Conservation (phyloP, 1,284 basidiomycete genomes). For the Ganoderma meredithae region DNA sequence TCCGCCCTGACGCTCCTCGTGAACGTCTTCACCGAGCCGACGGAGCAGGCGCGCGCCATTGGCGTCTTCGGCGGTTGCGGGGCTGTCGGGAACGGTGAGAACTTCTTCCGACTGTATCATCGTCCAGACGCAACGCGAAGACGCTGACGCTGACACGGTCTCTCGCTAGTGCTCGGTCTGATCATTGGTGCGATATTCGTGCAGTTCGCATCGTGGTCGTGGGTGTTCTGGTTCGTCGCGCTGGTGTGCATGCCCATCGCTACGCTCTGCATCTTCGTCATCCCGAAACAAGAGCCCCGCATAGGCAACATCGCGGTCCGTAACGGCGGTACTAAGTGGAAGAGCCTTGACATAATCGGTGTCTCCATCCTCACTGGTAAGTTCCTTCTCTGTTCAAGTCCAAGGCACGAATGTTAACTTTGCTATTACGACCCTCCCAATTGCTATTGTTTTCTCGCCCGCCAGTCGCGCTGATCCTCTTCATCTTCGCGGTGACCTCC, state of each 20-base stretch:
- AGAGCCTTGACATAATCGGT: conserved; percentile 49
- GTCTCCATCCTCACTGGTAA: conserved; percentile 50
- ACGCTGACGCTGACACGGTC: not conserved
- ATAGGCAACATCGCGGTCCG: conserved; percentile 16
- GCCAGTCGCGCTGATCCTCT: conserved; percentile 46
- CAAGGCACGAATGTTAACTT: not conserved
- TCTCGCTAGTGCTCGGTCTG: conserved; percentile 46
- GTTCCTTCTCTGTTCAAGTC: not conserved
- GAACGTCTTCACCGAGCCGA: conserved; percentile 51
- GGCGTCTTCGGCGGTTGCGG: conserved; percentile 54
- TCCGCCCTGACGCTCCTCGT: conserved; percentile 56
- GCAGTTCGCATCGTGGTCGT: conserved; percentile 49
- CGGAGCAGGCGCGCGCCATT: conserved; percentile 54
- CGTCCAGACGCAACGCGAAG: not conserved
- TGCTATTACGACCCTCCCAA: not conserved
- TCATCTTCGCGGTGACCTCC: conserved; percentile 58
- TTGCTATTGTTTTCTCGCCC: not conserved
- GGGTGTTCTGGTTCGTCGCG: conserved; percentile 56
- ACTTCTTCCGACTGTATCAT: too few species aligned
- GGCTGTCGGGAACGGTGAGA: conserved; percentile 52
- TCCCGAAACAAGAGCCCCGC: conserved; percentile 39
- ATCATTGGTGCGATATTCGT: conserved; percentile 53
- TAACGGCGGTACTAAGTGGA: conserved; percentile 36
- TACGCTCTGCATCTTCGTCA: conserved; percentile 43
- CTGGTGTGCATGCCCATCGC: conserved; percentile 48